phyloP scores from a whole-genome alignment of 768 basidiomycete genomes.

The Solioccasus polychromus region DNA sequence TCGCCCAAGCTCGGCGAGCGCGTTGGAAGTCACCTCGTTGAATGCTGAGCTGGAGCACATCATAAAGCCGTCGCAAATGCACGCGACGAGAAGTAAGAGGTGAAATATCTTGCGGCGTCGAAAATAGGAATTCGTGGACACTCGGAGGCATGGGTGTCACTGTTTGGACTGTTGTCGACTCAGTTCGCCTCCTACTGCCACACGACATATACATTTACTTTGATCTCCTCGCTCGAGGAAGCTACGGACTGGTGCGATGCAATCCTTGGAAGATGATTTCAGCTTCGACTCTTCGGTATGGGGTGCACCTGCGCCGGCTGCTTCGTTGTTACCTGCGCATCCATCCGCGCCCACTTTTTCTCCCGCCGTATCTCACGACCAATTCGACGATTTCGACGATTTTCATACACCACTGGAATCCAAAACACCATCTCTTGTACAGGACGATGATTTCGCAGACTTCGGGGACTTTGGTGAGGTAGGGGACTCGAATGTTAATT shows the following conservation, averaged over 20 bases:
- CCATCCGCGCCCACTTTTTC: constrained; percentile 23
- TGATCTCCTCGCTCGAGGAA: neutral
- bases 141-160: constrained; percentile 20
- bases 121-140: constrained; percentile 58
- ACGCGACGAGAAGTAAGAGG: constrained; percentile 59
- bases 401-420: constrained; percentile 49
- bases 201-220: constrained; percentile 13
- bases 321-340: constrained; percentile 29
- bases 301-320: constrained; percentile 46
- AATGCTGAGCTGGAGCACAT: constrained; percentile 68
- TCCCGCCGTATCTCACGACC: constrained; percentile 30
- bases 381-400: constrained; percentile 52
- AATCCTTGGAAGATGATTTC: constrained; percentile 67
- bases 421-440: constrained; percentile 36
- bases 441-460: constrained; percentile 80
- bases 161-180: no score
- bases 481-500: constrained; percentile 36
- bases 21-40: constrained; percentile 62
- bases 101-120: constrained; percentile 47
- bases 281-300: constrained; percentile 73
- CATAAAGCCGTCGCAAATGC: constrained; percentile 72
- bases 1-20: constrained; percentile 69
- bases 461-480: constrained; percentile 85
- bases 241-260: constrained; percentile 10
- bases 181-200: neutral